phyloP scores from a whole-genome alignment of 2,329 filamentous ascomycete species.

The Diaporthe batatas region DNA sequence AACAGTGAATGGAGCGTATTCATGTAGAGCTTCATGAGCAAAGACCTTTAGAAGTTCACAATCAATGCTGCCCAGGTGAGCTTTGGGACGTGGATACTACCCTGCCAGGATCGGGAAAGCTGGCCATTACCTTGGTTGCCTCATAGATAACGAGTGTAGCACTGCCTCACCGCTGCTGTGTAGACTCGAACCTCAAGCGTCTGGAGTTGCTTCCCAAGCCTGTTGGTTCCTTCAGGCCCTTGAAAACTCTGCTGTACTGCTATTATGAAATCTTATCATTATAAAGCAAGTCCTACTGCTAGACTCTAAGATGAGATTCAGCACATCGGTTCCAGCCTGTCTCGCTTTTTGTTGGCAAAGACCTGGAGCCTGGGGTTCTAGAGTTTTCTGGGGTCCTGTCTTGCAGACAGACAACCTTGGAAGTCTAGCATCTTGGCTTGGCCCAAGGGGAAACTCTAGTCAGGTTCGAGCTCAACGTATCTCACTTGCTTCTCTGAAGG shows the following conservation, averaged over 20 bases:
- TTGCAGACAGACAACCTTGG: neutral
- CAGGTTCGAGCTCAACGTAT: neutral
- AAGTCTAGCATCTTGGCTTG: neutral
- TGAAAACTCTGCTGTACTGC: neutral
- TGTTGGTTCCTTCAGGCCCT: neutral
- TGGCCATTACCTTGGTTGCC: neutral
- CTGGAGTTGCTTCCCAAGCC: neutral
- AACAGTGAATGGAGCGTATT: too few relatives aligned
- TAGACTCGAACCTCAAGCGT: neutral
- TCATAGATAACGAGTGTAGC: neutral
- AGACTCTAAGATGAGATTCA: too few relatives aligned
- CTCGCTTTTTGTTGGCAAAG: neutral
- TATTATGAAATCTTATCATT: too few relatives aligned
- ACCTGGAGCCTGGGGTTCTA: neutral
- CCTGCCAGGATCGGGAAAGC: slow-evolving; percentile 32
- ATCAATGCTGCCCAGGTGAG: slow-evolving; percentile 47
- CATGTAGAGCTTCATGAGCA: slow-evolving; percentile 48
- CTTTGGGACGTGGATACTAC: slow-evolving; percentile 57
- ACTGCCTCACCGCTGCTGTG: too few relatives aligned
- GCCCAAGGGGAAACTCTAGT: neutral
- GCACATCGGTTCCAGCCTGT: neutral
- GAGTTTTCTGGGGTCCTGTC: neutral
- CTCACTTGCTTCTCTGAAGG: neutral
- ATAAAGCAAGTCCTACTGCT: too few relatives aligned
- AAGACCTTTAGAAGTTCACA: slow-evolving; percentile 49